Conservation (phyloP, 2,329 filamentous ascomycete species). For the Simplicillium aogashimaense region DNA sequence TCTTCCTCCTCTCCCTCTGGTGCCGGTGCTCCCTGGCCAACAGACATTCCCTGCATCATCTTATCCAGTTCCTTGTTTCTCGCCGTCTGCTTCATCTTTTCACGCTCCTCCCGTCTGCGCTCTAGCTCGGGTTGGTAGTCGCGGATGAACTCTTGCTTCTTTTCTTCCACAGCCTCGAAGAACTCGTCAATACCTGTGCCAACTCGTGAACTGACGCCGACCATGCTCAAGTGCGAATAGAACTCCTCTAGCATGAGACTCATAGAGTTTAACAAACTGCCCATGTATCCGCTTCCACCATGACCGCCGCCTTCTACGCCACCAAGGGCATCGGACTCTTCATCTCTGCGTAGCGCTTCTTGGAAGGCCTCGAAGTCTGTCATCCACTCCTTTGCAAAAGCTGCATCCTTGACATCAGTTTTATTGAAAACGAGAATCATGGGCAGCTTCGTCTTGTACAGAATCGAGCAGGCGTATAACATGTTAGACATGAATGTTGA, state of each 20-base stretch:
- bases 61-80: constrained; percentile 78
- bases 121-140: constrained; percentile 93
- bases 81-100: constrained; percentile 60
- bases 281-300: constrained; percentile 90
- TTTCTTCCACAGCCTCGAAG: constrained; percentile 79
- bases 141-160: constrained; percentile 75
- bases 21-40: constrained; percentile 25
- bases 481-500: constrained; percentile 99
- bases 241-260: constrained; percentile 96
- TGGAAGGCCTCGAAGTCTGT: constrained; percentile 97
- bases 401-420: constrained; percentile 85
- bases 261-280: constrained; percentile 92
- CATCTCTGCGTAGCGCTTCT: constrained; percentile 69
- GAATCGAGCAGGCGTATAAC: constrained; percentile 96
- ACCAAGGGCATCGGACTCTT: constrained; percentile 67
- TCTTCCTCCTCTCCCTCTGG: constrained; percentile 41
- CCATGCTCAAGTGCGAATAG: constrained; percentile 86
- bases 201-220: constrained; percentile 87
- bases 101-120: constrained; percentile 62
- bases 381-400: constrained; percentile 98
- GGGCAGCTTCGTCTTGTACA: constrained; percentile 96
- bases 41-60: constrained; percentile 87
- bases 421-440: constrained; percentile 99
- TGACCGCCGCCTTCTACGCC: constrained; percentile 58
- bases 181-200: constrained; percentile 89